Evolutionary conservation across 129 eudicot genomes (phyloP).

Genomic region (Saussurea involucrata): DNA sequence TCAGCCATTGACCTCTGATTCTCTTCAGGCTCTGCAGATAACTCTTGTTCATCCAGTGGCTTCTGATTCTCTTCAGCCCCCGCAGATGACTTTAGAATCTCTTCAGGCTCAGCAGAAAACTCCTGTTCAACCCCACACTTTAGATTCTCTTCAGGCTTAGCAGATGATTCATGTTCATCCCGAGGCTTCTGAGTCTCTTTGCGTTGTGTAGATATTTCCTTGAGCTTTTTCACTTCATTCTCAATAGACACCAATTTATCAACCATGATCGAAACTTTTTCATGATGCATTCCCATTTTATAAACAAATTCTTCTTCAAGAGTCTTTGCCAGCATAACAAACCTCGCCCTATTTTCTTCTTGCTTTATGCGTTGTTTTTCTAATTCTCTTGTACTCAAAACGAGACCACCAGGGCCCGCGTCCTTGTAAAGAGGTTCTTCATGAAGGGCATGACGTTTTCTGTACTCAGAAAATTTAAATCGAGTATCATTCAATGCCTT

Average conservation of each 20-base stretch:
- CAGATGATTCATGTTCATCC: not conserved
- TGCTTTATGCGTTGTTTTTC: conserved; percentile 49
- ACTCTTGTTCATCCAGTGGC: not conserved
- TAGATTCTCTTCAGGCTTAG: not conserved
- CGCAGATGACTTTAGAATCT: not conserved
- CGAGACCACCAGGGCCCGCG: conserved; percentile 80
- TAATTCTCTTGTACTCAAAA: conserved; percentile 53
- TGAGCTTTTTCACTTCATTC: conserved; percentile 44
- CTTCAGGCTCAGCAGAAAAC: not conserved
- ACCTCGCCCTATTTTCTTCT: conserved; percentile 45
- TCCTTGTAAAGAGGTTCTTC: conserved; percentile 76
- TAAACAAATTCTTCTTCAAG: conserved; percentile 24
- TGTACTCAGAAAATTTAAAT: conserved; percentile 50
- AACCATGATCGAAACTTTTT: conserved; percentile 27
- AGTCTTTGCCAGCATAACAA: conserved; percentile 30
- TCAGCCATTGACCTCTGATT: not conserved
- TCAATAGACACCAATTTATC: conserved; percentile 38
- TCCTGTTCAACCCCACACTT: conserved; percentile 5
- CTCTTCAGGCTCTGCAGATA: not conserved
- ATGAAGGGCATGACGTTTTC: conserved; percentile 38
- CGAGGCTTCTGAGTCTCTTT: conserved; percentile 25
- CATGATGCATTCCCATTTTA: conserved; percentile 27
- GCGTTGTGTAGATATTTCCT: conserved; percentile 16
- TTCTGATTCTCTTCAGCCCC: conserved; percentile 9
- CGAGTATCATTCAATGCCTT: conserved; percentile 60